Evolutionary conservation across 1,284 basidiomycete species (phyloP).

Genomic region (Fistulinella cinereoalba): DNA sequence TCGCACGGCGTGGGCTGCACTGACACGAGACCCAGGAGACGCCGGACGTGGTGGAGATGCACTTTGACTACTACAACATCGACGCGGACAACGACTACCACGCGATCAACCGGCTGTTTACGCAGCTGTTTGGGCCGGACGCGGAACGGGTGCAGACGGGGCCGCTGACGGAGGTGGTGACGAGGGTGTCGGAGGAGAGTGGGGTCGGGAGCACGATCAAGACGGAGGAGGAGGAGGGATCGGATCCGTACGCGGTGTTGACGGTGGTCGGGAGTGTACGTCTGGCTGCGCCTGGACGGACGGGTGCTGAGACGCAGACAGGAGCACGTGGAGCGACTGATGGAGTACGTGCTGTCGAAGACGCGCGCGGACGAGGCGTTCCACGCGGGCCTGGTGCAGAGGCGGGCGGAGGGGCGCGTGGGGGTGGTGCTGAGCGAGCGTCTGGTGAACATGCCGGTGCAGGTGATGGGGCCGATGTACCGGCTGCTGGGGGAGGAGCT

Average conservation of each 20-base stretch:
- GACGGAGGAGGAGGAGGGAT: conserved; percentile 80
- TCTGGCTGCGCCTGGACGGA: no score
- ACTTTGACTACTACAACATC: conserved; percentile 91
- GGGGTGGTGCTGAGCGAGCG: conserved; percentile 84
- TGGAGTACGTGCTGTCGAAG: conserved; percentile 65
- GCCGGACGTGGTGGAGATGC: conserved; percentile 63
- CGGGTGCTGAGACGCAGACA: no score
- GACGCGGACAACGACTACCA: conserved; percentile 82
- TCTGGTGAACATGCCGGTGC: conserved; percentile 89
- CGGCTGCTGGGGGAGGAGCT: conserved; percentile 82
- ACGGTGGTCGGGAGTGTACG: no score
- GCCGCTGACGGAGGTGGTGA: conserved; percentile 75
- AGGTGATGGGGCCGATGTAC: conserved; percentile 88
- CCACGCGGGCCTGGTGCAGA: conserved; percentile 48
- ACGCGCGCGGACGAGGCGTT: conserved; percentile 47
- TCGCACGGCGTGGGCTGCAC: no score
- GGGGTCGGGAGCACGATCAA: conserved; percentile 86
- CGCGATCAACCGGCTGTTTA: conserved; percentile 77
- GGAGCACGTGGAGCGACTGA: conserved; percentile 67
- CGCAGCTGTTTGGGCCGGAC: conserved; percentile 82
- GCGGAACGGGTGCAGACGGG: conserved; percentile 68
- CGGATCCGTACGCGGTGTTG: conserved; percentile 81
- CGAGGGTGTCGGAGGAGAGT: conserved; percentile 56
- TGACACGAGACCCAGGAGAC: conserved; percentile 9
- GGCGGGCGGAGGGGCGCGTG: conserved; percentile 46